Evolutionary conservation across 2,329 filamentous ascomycete species (phyloP).

Genomic region (Dendryphion nanum): DNA sequence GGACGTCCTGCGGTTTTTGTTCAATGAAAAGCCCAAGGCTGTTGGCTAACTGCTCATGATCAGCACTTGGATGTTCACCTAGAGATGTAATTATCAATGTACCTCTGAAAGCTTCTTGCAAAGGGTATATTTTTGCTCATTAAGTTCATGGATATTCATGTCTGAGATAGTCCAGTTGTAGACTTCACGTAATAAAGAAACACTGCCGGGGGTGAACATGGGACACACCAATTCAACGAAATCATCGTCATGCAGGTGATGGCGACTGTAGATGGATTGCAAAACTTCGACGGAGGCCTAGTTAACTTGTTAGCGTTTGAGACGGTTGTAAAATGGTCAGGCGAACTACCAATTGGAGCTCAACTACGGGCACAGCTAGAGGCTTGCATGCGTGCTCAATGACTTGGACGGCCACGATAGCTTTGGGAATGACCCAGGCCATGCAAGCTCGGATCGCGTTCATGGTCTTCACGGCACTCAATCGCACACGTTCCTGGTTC

Average conservation of each 20-base stretch:
- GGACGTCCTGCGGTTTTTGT: slow-evolving; percentile 67
- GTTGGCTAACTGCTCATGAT: slow-evolving; percentile 67
- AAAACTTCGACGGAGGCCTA: slow-evolving; percentile 70
- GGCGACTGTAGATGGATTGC: slow-evolving; percentile 75
- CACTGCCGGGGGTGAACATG: slow-evolving; percentile 71
- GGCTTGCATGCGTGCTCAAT: slow-evolving; percentile 40
- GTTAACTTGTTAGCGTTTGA: no score
- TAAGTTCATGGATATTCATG: slow-evolving; percentile 75
- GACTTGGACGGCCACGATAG: slow-evolving; percentile 59
- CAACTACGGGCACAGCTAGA: slow-evolving; percentile 35
- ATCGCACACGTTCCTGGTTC: slow-evolving; percentile 64
- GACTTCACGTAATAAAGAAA: slow-evolving; percentile 69
- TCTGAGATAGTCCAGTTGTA: slow-evolving; percentile 80
- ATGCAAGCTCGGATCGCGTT: slow-evolving; percentile 76
- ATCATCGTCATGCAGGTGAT: slow-evolving; percentile 72
- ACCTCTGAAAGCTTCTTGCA: slow-evolving; percentile 94
- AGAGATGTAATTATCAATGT: slow-evolving; percentile 21
- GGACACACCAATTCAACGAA: slow-evolving; percentile 75
- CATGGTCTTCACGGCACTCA: slow-evolving; percentile 73
- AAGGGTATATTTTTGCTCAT: slow-evolving; percentile 88
- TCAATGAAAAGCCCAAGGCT: slow-evolving; percentile 83
- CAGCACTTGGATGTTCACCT: slow-evolving; percentile 14
- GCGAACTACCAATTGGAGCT: slow-evolving; percentile 33
- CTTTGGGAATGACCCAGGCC: slow-evolving; percentile 84
- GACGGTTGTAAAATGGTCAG: neutral